These are phyloP conservation scores for Colletotrichum coccodes DNA, from an alignment of 2,329 filamentous ascomycete genomes.

Conservation along the genomic window DNA sequence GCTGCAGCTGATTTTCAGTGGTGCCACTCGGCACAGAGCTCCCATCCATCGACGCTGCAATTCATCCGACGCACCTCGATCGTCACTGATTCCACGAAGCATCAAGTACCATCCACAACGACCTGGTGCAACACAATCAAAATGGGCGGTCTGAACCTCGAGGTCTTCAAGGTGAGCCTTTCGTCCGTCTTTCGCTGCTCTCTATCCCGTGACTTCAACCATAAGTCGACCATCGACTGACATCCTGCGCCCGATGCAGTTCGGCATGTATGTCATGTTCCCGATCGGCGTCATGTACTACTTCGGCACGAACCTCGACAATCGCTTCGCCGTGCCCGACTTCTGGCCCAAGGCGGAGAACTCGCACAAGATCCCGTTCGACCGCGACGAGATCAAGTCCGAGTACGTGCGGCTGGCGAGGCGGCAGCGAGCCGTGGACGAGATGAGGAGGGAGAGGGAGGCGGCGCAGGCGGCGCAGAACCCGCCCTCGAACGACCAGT, in stretches of 20 bases:
- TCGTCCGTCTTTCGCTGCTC: too few relatives aligned
- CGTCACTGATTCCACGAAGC: slow-evolving; percentile 9
- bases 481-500: slow-evolving; percentile 39
- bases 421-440: slow-evolving; percentile 78
- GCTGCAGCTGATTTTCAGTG: slow-evolving; percentile 23
- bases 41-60: slow-evolving; percentile 2
- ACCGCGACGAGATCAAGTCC: slow-evolving; percentile 82
- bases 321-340: slow-evolving; percentile 85
- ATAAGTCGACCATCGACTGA: slow-evolving; percentile 9
- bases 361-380: slow-evolving; percentile 79
- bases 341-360: slow-evolving; percentile 93
- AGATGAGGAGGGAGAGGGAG: slow-evolving; percentile 64
- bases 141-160: slow-evolving; percentile 85
- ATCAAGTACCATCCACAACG: background rate
- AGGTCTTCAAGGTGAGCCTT: slow-evolving; percentile 81
- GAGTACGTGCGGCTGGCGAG: slow-evolving; percentile 80
- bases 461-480: slow-evolving; percentile 39
- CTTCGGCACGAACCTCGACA: slow-evolving; percentile 97
- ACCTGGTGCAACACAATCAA: background rate
- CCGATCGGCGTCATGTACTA: slow-evolving; percentile 99
- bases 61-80: slow-evolving; percentile 11
- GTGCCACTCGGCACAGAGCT: slow-evolving; percentile 4
- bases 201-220: too few relatives aligned
- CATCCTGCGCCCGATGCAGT: slow-evolving; percentile 61
- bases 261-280: slow-evolving; percentile 98